These are phyloP conservation scores for Nephelium lappaceum DNA, from an alignment of 345 rosid genomes.

Conservation along the genomic window DNA sequence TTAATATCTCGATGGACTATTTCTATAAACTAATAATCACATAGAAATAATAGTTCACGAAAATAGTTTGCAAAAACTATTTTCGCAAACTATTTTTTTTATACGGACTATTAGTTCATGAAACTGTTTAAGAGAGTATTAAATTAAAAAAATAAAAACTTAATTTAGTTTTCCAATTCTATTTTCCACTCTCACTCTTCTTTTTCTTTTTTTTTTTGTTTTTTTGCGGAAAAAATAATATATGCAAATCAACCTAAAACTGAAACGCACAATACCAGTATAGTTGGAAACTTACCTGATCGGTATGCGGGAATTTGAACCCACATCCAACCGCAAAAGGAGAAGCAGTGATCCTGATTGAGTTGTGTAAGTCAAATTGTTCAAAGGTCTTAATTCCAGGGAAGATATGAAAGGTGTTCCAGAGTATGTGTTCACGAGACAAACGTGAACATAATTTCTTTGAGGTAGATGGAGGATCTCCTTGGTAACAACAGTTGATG, in stretches of 20 bases:
- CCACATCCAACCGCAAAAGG: neutral
- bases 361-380: conserved; percentile 9
- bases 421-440: conserved; percentile 9
- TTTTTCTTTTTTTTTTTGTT: no score
- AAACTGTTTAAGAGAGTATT: no score
- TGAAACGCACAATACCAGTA: neutral
- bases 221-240: no score
- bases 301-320: neutral
- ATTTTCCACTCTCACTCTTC: no score
- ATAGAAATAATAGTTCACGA: no score
- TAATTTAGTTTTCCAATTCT: no score
- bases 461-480: conserved; percentile 6
- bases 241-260: neutral
- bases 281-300: neutral
- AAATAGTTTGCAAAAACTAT: no score
- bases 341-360: neutral
- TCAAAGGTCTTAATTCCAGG: conserved; percentile 21
- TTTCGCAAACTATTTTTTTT: no score
- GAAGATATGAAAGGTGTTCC: conserved; percentile 26
- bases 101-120: no score
- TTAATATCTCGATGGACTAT: no score
- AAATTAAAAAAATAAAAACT: no score
- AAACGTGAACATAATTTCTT: neutral
- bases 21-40: no score
- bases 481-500: neutral